Base-by-base conservation (phyloP, 441 rosid genomes). In the Pelargonium myrrhifolium region DNA sequence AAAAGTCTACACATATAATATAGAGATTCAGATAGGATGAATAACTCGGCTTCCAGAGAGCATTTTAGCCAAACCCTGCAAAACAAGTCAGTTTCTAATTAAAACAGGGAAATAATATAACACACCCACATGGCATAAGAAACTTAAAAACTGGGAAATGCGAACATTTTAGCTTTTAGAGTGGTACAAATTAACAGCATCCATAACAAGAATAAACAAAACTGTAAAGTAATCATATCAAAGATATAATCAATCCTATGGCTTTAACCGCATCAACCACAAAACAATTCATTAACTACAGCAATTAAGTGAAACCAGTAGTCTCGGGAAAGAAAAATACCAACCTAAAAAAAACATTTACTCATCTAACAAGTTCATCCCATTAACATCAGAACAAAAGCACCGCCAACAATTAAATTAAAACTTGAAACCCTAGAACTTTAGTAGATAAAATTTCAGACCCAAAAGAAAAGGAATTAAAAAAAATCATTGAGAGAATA, bases 1-100 rank as follows among this genome's bases (percentile, higher is more conserved):
- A n/a, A n/a, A n/a, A n/a, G 1, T 69, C 15, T 69, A 74, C 62
- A 77, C 74, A 74, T 71, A 62, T 49, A 72, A 39, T 72, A 74
- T 73, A 26, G 64, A 68, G 37, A 43, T 28, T 45, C 42, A 2
- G 69, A 68, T 8, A 22, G 42, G 21, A 67, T 61, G 20, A 61
- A 61, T 37, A 72, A 59, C 47, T 71, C 51, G 60, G 73, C 28
- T 20, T 63, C 64, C 53, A 22, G 43, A 11, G 69, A 66, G 68
- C 75, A 0, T 45, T 73, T 10, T 84, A 87, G 42, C 91, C 89
- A 76, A 89, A 89, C 72, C 96, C 97, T 93, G 90, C 82, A 81
- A 73, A 77, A 65, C 37, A 70, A 35, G 65, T 72, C 47, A 51
- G 58, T 65, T 72, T 37, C 49, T 60, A 66, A 69, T 67, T 73